Conservation (phyloP, 805 yeast species). For the Debaryomyces prosopidis region DNA sequence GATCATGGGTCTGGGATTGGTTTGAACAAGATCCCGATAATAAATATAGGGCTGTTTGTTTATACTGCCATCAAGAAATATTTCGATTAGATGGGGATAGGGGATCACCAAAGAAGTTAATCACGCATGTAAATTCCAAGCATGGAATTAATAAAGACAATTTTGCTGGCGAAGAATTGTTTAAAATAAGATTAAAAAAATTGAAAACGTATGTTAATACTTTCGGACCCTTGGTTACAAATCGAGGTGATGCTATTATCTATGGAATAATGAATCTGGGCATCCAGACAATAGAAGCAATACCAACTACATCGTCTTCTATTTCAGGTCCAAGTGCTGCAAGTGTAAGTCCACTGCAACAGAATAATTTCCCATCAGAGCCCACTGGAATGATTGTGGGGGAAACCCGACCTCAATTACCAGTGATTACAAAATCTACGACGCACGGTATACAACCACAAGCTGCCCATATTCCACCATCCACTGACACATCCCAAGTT, state of each 20-base stretch:
- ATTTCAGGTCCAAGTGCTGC: background rate
- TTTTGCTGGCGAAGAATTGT: constrained; percentile 3
- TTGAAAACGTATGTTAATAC: constrained; percentile 7
- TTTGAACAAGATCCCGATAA: constrained; percentile 16
- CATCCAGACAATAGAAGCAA: background rate
- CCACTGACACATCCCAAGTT: background rate
- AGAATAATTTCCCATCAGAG: background rate
- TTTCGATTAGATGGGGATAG: constrained; percentile 16
- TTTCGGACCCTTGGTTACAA: constrained; percentile 14
- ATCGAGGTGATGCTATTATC: constrained; percentile 10
- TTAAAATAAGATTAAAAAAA: constrained; percentile 8
- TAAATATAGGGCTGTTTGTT: constrained; percentile 16
- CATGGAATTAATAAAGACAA: constrained; percentile 15
- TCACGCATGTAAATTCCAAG: constrained; percentile 16
- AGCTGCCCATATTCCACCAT: background rate
- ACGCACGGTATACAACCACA: background rate
- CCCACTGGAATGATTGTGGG: background rate
- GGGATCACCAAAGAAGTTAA: constrained; percentile 17
- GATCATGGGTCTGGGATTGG: constrained; percentile 21
- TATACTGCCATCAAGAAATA: constrained; percentile 15
- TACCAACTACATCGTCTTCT: background rate
- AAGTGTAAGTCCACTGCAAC: background rate
- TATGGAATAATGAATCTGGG: constrained; percentile 8
- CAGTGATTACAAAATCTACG: background rate
- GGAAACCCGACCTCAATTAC: background rate